Conservation (phyloP, 176 grass and related monocot species). For the Alopecurus myosuroides region DNA sequence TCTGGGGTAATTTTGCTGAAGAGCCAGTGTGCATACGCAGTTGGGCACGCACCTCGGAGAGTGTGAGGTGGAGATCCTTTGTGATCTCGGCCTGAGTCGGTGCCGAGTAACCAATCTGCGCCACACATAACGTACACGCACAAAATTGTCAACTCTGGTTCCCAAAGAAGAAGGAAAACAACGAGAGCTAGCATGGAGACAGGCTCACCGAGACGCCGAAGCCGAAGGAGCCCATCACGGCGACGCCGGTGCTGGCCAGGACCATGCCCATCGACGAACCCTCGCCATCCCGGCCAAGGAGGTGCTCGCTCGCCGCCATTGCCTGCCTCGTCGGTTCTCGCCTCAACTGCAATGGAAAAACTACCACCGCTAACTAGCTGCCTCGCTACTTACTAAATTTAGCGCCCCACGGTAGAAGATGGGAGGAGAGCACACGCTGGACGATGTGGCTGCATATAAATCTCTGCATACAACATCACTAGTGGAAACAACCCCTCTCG, state of each 20-base stretch:
- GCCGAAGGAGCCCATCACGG: slow-evolving; percentile 51
- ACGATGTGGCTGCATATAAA: not conserved
- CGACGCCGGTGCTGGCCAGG: slow-evolving; percentile 44
- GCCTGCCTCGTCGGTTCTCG: not conserved
- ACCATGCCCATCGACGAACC: slow-evolving; percentile 27
- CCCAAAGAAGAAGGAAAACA: not conserved
- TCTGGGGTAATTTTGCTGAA: not conserved
- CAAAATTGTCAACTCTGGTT: not conserved
- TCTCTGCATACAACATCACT: not conserved
- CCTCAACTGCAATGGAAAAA: not conserved
- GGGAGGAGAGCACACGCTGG: not conserved
- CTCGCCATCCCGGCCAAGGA: not conserved
- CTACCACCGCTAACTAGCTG: not conserved
- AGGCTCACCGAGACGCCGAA: slow-evolving; percentile 55
- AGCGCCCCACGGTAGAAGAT: not conserved
- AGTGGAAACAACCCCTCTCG: too few relatives aligned
- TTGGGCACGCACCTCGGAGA: slow-evolving; percentile 33
- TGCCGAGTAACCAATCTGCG: slow-evolving; percentile 50
- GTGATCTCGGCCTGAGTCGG: slow-evolving; percentile 47
- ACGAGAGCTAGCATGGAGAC: not conserved
- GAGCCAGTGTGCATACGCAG: not conserved
- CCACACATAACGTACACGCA: not conserved
- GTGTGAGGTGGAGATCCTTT: slow-evolving; percentile 42
- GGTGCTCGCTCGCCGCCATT: not conserved
- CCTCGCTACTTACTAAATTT: not conserved